Conservation (phyloP, 1,284 basidiomycete genomes). For the Moesziomyces sp. region DNA sequence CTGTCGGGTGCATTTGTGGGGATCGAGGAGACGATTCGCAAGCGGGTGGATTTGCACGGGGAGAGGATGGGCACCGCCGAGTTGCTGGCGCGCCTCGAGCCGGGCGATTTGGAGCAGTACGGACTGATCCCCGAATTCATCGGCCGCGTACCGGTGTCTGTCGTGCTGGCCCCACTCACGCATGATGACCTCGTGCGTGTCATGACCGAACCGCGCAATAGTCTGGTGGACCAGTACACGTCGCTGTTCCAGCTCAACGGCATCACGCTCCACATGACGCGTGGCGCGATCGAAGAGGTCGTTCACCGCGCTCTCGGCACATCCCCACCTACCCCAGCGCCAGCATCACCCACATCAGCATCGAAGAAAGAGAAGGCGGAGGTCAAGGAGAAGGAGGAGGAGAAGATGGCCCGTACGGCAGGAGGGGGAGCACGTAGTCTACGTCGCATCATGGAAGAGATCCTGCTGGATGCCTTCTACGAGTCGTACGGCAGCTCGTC, state of each 20-base stretch:
- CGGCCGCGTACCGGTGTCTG: conserved; percentile 86
- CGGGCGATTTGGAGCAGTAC: conserved; percentile 80
- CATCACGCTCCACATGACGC: conserved; percentile 47
- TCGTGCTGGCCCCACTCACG: conserved; percentile 80
- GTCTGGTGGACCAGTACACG: conserved; percentile 89
- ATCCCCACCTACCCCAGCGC: neutral
- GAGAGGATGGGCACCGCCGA: conserved; percentile 1
- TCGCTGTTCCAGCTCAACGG: conserved; percentile 73
- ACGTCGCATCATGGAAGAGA: conserved; percentile 82
- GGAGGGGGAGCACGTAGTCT: conserved; percentile 81
- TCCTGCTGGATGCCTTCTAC: conserved; percentile 50
- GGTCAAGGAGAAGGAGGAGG: neutral
- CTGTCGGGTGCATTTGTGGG: conserved; percentile 91
- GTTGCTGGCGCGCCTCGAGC: conserved; percentile 14
- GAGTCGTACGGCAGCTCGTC: conserved; percentile 13
- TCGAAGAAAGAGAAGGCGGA: no score
- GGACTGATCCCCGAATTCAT: conserved; percentile 93
- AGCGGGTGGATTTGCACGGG: conserved; percentile 8
- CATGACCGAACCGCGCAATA: conserved; percentile 88
- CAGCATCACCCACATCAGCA: no score
- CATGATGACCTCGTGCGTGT: conserved; percentile 84
- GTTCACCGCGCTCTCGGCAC: conserved; percentile 65
- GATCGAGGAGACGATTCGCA: conserved; percentile 76
- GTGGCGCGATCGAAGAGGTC: conserved; percentile 45
- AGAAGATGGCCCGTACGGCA: neutral